Conservation (phyloP, 352 stramenopile genomes). For the Pythium dissimile region DNA sequence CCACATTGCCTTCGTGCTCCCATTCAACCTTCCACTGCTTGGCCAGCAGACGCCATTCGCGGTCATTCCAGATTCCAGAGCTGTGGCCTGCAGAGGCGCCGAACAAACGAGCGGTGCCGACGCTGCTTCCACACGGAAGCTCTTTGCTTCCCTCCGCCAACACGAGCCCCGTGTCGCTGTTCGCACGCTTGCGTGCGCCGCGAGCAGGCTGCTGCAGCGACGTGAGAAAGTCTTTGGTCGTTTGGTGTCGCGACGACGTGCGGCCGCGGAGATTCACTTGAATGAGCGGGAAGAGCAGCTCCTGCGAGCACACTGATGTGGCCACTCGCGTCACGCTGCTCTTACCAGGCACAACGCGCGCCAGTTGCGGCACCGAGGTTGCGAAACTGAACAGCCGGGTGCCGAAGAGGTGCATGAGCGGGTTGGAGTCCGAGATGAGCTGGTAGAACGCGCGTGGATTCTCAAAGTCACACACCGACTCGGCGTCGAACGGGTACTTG, state of each 20-base stretch:
- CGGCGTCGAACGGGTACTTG: slow-evolving; percentile 70
- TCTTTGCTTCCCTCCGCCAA: background rate
- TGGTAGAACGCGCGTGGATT: slow-evolving; percentile 72
- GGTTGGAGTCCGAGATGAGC: slow-evolving; percentile 73
- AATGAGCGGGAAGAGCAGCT: slow-evolving; percentile 43
- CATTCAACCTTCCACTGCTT: slow-evolving; percentile 29
- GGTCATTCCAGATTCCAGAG: slow-evolving; percentile 20
- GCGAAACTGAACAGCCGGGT: slow-evolving; percentile 70
- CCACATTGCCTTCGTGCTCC: slow-evolving; percentile 28
- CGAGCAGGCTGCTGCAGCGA: slow-evolving; percentile 25
- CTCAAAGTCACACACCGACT: slow-evolving; percentile 75
- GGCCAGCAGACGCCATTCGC: slow-evolving; percentile 22
- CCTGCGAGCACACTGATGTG: slow-evolving; percentile 27
- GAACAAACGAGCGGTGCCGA: too few relatives aligned
- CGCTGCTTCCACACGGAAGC: too few relatives aligned
- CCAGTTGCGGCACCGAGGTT: slow-evolving; percentile 46
- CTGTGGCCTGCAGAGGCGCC: background rate
- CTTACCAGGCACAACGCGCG: slow-evolving; percentile 37
- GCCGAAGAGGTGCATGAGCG: slow-evolving; percentile 73
- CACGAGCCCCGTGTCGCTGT: background rate
- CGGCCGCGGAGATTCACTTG: slow-evolving; percentile 40
- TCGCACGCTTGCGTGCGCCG: background rate
- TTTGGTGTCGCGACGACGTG: slow-evolving; percentile 27
- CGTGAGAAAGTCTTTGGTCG: slow-evolving; percentile 42
- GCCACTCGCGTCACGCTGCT: slow-evolving; percentile 52